Percentiles rank a stretch among this genome's conserved stretches.
Evolutionary conservation across 331 rosid genomes (phyloP).

Genomic region (Dryas integrifolia): DNA sequence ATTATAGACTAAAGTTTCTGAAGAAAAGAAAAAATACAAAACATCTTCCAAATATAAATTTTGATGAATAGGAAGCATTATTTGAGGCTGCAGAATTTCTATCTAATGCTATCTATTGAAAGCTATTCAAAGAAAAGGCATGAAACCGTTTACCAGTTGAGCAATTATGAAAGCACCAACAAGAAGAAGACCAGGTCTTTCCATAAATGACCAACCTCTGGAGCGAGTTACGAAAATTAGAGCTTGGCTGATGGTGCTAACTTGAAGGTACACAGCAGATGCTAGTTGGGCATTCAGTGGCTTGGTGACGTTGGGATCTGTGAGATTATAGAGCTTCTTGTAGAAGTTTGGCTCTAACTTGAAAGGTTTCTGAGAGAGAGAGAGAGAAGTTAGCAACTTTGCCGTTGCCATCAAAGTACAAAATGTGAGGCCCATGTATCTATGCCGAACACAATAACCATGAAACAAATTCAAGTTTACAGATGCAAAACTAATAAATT

Average conservation of each 20-base stretch:
- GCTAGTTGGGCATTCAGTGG: conserved; percentile 11
- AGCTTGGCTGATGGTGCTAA: conserved; percentile 42
- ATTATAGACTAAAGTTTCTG: background rate
- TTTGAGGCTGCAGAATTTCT: background rate
- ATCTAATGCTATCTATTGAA: background rate
- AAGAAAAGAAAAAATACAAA: background rate
- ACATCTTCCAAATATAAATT: background rate
- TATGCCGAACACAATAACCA: background rate
- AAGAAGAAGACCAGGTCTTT: conserved; percentile 33
- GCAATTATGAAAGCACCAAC: conserved; percentile 34
- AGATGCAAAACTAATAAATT: no score
- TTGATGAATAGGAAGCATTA: background rate
- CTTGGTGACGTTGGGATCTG: background rate
- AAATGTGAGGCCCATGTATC: background rate
- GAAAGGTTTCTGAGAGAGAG: background rate
- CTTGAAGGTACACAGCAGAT: conserved; percentile 40
- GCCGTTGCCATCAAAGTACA: conserved; percentile 3
- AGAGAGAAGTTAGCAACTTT: background rate
- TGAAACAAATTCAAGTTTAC: background rate
- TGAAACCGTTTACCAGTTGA: conserved; percentile 30
- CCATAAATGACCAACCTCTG: conserved; percentile 33
- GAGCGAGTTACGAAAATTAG: conserved; percentile 39
- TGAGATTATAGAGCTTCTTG: background rate
- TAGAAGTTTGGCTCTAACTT: background rate
- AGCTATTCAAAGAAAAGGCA: background rate